Conservation (phyloP, 257 asterid species). For the Cinchona pubescens region DNA sequence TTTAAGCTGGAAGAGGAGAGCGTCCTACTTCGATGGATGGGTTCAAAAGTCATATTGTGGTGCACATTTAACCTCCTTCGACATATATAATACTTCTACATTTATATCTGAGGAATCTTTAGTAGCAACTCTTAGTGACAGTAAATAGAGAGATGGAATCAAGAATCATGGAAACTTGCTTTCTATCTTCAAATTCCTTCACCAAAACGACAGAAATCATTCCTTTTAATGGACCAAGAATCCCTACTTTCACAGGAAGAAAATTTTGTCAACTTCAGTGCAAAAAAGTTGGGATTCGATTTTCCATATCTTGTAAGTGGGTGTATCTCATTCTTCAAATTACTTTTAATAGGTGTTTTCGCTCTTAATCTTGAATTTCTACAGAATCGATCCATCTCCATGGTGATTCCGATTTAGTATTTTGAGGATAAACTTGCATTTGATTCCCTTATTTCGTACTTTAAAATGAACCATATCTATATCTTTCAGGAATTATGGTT, state of each 20-base stretch:
- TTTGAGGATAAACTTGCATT: background rate
- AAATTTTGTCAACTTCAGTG: conserved; percentile 24
- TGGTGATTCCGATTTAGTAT: background rate
- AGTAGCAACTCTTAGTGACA: conserved; percentile 6
- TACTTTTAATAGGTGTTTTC: background rate
- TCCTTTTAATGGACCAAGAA: conserved; percentile 32
- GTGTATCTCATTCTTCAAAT: background rate
- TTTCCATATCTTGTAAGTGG: conserved; percentile 55
- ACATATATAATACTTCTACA: conserved; percentile 19
- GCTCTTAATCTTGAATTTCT: background rate
- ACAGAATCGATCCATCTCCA: no score
- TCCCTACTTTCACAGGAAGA: conserved; percentile 26
- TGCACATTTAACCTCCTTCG: conserved; percentile 28
- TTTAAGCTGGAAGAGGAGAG: conserved; percentile 21
- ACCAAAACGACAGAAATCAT: conserved; percentile 36
- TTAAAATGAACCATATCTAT: background rate
- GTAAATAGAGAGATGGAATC: background rate
- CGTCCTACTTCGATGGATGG: conserved; percentile 39
- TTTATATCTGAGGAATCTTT: background rate
- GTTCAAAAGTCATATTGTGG: conserved; percentile 40
- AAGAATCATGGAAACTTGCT: conserved; percentile 42
- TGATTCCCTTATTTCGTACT: background rate
- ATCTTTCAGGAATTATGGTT: background rate
- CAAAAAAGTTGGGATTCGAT: conserved; percentile 31
- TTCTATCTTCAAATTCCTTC: conserved; percentile 54